Percentiles rank a stretch among this genome's conserved stretches.
These are phyloP conservation scores for Arctium minus DNA, from an alignment of 129 eudicot species.

Conservation along the genomic window DNA sequence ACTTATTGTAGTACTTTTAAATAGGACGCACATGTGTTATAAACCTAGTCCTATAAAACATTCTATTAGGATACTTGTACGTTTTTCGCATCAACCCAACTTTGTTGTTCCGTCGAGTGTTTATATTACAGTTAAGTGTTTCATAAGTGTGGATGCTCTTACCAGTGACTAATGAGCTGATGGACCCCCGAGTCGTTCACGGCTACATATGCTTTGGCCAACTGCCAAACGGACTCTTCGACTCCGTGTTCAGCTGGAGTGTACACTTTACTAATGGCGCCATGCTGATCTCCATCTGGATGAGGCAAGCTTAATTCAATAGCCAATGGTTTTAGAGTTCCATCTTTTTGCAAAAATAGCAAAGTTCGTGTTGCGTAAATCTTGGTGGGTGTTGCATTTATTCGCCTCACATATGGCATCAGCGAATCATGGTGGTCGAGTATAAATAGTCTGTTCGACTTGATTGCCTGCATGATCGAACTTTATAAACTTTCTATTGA, in stretches of 20 bases:
- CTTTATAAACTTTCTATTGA: not conserved
- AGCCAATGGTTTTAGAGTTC: conserved; percentile 57
- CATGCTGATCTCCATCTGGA: conserved; percentile 29
- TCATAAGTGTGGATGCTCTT: not conserved
- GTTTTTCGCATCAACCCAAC: not conserved
- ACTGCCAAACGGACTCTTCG: conserved; percentile 50
- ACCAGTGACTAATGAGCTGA: conserved; percentile 56
- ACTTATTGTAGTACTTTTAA: too few species aligned
- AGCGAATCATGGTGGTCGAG: conserved; percentile 49
- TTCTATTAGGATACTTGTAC: not conserved
- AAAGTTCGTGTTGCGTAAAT: conserved; percentile 58
- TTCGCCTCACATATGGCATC: conserved; percentile 48
- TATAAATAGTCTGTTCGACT: conserved; percentile 35
- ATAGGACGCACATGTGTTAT: not conserved
- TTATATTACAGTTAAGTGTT: not conserved
- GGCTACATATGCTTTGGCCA: conserved; percentile 57
- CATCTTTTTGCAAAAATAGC: conserved; percentile 32
- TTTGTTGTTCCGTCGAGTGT: not conserved
- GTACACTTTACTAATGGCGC: conserved; percentile 38
- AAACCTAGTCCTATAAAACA: not conserved
- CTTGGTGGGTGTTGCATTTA: conserved; percentile 43
- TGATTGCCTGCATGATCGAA: conserved; percentile 34
- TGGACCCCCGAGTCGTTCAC: conserved; percentile 58
- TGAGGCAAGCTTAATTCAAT: conserved; percentile 58
- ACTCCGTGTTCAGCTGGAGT: conserved; percentile 47